Evolutionary conservation across 1,284 basidiomycete genomes (phyloP).

Genomic region (Leccinum ponderosum): DNA sequence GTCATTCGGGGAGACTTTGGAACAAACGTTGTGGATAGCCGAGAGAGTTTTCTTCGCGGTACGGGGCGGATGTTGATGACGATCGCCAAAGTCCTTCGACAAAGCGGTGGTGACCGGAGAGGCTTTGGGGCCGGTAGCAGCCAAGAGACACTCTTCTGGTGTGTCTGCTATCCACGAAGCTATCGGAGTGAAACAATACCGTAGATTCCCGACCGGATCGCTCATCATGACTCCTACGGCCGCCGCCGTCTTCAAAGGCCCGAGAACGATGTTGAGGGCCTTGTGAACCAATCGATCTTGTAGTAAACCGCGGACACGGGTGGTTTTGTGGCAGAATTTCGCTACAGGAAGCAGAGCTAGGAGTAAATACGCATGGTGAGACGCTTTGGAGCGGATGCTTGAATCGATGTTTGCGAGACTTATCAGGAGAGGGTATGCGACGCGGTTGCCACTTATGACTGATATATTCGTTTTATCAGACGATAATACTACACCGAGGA

Average conservation of each 20-base stretch:
- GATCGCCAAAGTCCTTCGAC: slow-evolving; percentile 5
- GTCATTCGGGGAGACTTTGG: neutral
- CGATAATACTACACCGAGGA: neutral
- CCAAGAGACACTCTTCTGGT: slow-evolving; percentile 3
- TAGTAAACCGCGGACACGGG: neutral
- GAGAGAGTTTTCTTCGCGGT: slow-evolving; percentile 1
- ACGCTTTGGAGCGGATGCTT: neutral
- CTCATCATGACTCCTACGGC: neutral
- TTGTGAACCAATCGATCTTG: neutral
- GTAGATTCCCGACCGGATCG: neutral
- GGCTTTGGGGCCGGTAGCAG: neutral
- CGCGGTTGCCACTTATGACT: no score
- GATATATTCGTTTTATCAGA: neutral
- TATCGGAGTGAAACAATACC: neutral
- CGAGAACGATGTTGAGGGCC: neutral
- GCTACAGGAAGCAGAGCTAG: neutral
- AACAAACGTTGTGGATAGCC: neutral
- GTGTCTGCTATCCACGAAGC: slow-evolving; percentile 7
- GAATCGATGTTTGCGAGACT: neutral
- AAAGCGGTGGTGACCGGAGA: slow-evolving; percentile 2
- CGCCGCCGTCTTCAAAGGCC: neutral
- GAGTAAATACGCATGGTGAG: neutral
- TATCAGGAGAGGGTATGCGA: neutral
- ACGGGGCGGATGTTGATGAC: neutral
- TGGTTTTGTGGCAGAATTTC: neutral